Percentiles rank a stretch among this genome's conserved stretches.
Evolutionary conservation across 2,329 filamentous ascomycete species (phyloP).

Genomic region (Penicillium rolfsii): DNA sequence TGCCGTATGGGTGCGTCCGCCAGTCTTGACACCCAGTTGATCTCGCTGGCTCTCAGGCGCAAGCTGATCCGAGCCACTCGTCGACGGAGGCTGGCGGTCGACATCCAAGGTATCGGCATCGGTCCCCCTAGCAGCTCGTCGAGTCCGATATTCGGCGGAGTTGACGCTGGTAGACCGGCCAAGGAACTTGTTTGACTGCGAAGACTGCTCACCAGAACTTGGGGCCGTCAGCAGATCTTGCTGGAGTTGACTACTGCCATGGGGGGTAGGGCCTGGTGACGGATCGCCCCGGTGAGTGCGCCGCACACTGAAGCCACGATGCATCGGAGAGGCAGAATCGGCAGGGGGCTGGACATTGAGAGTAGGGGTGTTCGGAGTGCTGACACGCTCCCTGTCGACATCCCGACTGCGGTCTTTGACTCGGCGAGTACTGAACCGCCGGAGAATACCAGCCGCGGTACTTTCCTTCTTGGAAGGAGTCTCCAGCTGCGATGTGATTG

Average conservation of each 20-base stretch:
- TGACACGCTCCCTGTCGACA: constrained; percentile 54
- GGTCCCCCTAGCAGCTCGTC: constrained; percentile 62
- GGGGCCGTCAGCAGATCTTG: constrained; percentile 78
- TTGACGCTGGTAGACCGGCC: constrained; percentile 91
- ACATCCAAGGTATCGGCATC: constrained; percentile 57
- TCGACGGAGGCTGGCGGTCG: constrained; percentile 68
- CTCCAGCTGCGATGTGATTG: constrained; percentile 62
- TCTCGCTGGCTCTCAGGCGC: constrained; percentile 53
- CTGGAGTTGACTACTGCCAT: constrained; percentile 66
- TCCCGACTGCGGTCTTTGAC: constrained; percentile 57
- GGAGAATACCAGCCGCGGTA: constrained; percentile 77
- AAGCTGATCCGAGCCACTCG: constrained; percentile 79
- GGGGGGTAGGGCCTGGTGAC: constrained; percentile 59
- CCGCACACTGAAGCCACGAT: constrained; percentile 88
- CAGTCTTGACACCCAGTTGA: constrained; percentile 51
- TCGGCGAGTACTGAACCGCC: constrained; percentile 90
- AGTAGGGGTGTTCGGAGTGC: constrained; percentile 70
- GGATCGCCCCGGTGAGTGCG: constrained; percentile 59
- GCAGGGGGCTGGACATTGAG: constrained; percentile 79
- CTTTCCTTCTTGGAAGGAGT: constrained; percentile 79
- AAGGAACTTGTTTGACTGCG: constrained; percentile 69
- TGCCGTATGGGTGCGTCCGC: constrained; percentile 64
- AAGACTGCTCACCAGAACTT: constrained; percentile 60
- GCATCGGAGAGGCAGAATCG: constrained; percentile 66
- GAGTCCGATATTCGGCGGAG: constrained; percentile 73